These are phyloP conservation scores for Linnemannia hyalina DNA, from an alignment of 192 early-diverging fungal genomes.

Conservation along the genomic window DNA sequence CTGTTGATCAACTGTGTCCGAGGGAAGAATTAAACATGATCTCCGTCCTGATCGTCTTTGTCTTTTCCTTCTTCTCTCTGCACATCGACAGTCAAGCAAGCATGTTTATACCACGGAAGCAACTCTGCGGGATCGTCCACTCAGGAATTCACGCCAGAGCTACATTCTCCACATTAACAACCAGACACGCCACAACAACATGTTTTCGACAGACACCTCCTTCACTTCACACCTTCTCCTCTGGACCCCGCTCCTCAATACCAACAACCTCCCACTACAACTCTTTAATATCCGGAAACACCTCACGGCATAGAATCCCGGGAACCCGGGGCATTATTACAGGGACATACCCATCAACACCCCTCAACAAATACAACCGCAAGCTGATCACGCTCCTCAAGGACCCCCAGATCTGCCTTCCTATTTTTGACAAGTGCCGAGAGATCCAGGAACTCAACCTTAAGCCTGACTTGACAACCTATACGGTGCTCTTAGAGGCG, in stretches of 20 bases:
- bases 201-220: neutral
- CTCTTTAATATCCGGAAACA: neutral
- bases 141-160: neutral
- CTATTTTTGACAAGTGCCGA: slow-evolving; percentile 51
- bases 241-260: neutral
- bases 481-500: slow-evolving; percentile 53
- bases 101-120: slow-evolving; percentile 3
- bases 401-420: slow-evolving; percentile 20
- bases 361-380: slow-evolving; percentile 21
- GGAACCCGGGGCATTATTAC: slow-evolving; percentile 28
- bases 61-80: neutral
- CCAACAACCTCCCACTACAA: neutral
- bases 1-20: neutral
- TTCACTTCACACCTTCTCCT: neutral
- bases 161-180: neutral
- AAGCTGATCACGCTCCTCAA: slow-evolving; percentile 19
- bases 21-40: neutral
- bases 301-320: neutral
- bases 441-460: slow-evolving; percentile 53
- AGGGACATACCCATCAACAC: slow-evolving; percentile 39
- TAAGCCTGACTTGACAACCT: slow-evolving; percentile 57
- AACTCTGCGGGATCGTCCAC: neutral
- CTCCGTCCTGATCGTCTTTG: neutral
- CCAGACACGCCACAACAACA: neutral
- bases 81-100: neutral